These are phyloP conservation scores for Fraxinus pennsylvanica DNA, from an alignment of 257 asterid species.

Conservation along the genomic window DNA sequence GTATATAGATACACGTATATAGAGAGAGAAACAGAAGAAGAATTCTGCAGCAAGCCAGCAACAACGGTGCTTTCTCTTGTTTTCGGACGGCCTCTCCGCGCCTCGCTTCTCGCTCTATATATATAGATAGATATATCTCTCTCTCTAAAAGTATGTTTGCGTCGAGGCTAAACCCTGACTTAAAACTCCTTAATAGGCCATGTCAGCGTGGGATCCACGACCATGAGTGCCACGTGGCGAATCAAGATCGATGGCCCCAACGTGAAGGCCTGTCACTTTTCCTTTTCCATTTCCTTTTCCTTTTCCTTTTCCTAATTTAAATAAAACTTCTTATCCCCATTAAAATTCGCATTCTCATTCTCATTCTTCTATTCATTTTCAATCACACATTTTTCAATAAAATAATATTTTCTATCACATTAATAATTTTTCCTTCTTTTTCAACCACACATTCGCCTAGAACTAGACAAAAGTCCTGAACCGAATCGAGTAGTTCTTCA, in stretches of 20 bases:
- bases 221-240: conserved; percentile 50
- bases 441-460: too few relatives aligned
- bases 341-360: too few relatives aligned
- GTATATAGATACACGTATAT: neutral
- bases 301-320: too few relatives aligned
- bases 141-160: conserved; percentile 32
- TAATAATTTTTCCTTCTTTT: too few relatives aligned
- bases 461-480: too few relatives aligned
- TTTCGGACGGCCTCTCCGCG: conserved; percentile 92
- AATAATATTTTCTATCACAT: too few relatives aligned
- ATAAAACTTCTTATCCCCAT: too few relatives aligned
- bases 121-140: conserved; percentile 26
- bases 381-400: too few relatives aligned
- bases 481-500: too few relatives aligned
- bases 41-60: neutral
- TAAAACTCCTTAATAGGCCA: conserved; percentile 44
- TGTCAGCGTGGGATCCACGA: conserved; percentile 58
- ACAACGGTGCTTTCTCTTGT: conserved; percentile 38
- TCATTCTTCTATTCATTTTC: too few relatives aligned
- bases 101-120: conserved; percentile 89
- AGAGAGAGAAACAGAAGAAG: conserved; percentile 16
- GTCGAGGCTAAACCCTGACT: conserved; percentile 45
- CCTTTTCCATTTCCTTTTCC: too few relatives aligned
- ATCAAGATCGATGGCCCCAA: conserved; percentile 33
- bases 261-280: conserved; percentile 49